These are phyloP conservation scores for Nigrospora sphaerica DNA, from an alignment of 2,329 filamentous ascomycete genomes.

Conservation along the genomic window DNA sequence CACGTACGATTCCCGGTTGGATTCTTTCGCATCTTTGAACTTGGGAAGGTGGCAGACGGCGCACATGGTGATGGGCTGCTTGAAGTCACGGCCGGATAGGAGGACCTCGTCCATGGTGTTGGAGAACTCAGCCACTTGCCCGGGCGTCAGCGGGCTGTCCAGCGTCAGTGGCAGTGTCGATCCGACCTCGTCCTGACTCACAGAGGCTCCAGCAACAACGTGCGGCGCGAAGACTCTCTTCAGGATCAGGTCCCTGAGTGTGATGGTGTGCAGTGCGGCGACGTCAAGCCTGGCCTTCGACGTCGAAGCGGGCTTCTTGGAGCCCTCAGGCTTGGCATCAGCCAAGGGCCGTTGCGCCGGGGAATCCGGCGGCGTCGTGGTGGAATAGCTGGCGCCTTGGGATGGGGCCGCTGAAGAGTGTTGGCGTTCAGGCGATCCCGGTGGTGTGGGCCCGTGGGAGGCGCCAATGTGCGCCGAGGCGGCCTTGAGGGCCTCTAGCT, in stretches of 20 bases:
- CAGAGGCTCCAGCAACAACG: constrained; percentile 1
- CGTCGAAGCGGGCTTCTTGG: background rate
- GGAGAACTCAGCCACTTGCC: constrained; percentile 4
- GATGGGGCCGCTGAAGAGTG: no score
- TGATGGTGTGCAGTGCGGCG: constrained; percentile 1
- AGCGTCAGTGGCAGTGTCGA: constrained; percentile 1
- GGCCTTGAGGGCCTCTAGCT: constrained; percentile 2
- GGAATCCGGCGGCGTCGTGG: no score
- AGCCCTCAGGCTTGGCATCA: no score
- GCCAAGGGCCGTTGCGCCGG: no score
- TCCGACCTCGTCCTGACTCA: background rate
- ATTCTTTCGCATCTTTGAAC: constrained; percentile 4
- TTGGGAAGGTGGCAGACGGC: constrained; percentile 8
- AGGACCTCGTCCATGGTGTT: constrained; percentile 5
- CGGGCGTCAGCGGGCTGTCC: constrained; percentile 5
- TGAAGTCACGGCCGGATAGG: constrained; percentile 1
- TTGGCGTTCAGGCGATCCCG: no score
- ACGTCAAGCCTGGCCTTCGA: background rate
- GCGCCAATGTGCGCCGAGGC: background rate
- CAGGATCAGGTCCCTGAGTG: constrained; percentile 5
- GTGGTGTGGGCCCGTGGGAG: no score
- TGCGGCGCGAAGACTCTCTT: constrained; percentile 4
- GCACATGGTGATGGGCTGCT: constrained; percentile 6
- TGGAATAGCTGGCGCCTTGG: no score
- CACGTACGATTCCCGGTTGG: constrained; percentile 4